Evolutionary conservation across 352 stramenopile genomes (phyloP).

Genomic region (Phytophthora hybrid): DNA sequence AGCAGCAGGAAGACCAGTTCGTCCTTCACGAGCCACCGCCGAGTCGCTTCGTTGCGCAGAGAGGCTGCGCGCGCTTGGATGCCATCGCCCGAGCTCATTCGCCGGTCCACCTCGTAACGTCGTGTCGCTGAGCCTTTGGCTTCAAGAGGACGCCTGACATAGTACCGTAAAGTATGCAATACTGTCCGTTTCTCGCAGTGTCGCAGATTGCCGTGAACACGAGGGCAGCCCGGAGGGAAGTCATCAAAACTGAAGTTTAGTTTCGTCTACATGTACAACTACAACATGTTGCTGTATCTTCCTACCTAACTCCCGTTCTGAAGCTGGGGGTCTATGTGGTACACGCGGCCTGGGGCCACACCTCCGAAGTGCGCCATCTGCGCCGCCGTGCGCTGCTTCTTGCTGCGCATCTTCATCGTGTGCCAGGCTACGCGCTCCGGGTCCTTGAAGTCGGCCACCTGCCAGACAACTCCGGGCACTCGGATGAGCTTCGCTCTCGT

Average conservation of each 20-base stretch:
- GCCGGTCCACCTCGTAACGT: conserved; percentile 26
- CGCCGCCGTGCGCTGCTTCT: conserved; percentile 75
- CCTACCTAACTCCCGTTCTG: neutral
- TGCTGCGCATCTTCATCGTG: conserved; percentile 95
- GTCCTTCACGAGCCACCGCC: conserved; percentile 87
- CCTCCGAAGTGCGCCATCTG: conserved; percentile 73
- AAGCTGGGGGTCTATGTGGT: conserved; percentile 41
- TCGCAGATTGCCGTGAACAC: conserved; percentile 16
- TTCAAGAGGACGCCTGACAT: conserved; percentile 25
- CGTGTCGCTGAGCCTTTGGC: conserved; percentile 26
- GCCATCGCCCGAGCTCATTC: conserved; percentile 37
- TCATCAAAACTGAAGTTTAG: neutral
- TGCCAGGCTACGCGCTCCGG: conserved; percentile 89
- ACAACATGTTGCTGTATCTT: neutral
- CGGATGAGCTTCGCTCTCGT: conserved; percentile 84
- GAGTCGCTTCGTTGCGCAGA: conserved; percentile 55
- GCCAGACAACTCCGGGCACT: conserved; percentile 77
- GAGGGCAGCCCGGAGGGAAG: too few relatives aligned
- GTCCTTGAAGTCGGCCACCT: conserved; percentile 72
- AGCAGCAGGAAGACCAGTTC: conserved; percentile 80
- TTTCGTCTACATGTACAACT: neutral
- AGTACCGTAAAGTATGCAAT: conserved; percentile 30
- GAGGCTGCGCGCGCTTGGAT: conserved; percentile 45
- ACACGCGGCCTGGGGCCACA: conserved; percentile 45
- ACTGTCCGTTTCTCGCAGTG: conserved; percentile 11